Evolutionary conservation across 352 stramenopile genomes (phyloP).

Genomic region (Globisporangium uncinulatum): DNA sequence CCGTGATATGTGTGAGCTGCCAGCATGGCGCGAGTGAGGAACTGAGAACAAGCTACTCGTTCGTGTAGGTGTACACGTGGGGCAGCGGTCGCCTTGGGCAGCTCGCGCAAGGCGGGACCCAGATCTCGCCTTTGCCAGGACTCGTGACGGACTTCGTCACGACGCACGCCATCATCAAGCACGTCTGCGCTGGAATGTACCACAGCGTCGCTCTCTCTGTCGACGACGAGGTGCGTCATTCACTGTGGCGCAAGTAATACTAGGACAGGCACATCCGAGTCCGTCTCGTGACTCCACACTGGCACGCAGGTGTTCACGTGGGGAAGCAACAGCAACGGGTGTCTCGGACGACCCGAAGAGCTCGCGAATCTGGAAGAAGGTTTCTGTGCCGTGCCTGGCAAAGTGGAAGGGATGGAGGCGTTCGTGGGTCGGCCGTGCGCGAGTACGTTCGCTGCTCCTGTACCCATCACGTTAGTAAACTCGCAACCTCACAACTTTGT

Average conservation of each 20-base stretch:
- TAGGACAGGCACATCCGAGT: background rate
- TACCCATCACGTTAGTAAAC: background rate
- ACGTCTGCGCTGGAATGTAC: constrained; percentile 83
- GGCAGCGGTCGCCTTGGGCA: constrained; percentile 89
- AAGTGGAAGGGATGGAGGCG: constrained; percentile 60
- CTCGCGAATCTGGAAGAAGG: constrained; percentile 62
- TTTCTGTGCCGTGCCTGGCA: constrained; percentile 77
- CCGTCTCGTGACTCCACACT: background rate
- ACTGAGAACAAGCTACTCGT: background rate
- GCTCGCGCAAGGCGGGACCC: constrained; percentile 62
- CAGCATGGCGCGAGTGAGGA: background rate
- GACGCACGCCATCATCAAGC: constrained; percentile 81
- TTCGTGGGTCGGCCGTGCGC: constrained; percentile 72
- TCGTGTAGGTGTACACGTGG: constrained; percentile 83
- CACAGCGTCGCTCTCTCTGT: constrained; percentile 89
- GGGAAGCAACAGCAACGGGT: constrained; percentile 90
- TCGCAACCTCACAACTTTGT: background rate
- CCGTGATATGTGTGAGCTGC: background rate
- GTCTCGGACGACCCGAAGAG: constrained; percentile 74
- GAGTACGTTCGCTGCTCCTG: constrained; percentile 24
- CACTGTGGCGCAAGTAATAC: too few species aligned
- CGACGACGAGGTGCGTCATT: constrained; percentile 69
- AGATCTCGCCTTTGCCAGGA: constrained; percentile 63
- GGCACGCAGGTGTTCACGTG: constrained; percentile 83
- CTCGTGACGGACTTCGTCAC: constrained; percentile 80